Evolutionary conservation across 495 filamentous ascomycete species (phyloP).

Genomic region (Lepidopterella palustris): DNA sequence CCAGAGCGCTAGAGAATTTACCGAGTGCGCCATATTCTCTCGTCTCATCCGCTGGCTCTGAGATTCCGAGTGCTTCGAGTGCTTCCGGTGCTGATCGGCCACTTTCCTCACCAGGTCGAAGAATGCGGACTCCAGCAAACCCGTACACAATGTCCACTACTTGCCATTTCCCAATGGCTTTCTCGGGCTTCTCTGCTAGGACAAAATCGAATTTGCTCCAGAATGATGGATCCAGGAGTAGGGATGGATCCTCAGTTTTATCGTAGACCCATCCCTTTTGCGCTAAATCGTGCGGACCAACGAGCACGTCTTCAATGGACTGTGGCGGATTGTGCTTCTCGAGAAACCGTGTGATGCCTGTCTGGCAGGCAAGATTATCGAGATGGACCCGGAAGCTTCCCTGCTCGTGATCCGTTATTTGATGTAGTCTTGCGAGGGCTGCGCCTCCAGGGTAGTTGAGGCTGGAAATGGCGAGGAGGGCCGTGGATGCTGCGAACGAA

Average conservation of each 20-base stretch:
- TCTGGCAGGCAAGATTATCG: slow-evolving; percentile 87
- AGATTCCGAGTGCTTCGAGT: slow-evolving; percentile 5
- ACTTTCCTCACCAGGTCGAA: slow-evolving; percentile 45
- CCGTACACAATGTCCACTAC: slow-evolving; percentile 60
- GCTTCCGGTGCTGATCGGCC: slow-evolving; percentile 2
- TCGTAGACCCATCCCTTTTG: slow-evolving; percentile 49
- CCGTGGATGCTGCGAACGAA: slow-evolving; percentile 52
- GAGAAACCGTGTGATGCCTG: slow-evolving; percentile 84
- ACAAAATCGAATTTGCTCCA: slow-evolving; percentile 81
- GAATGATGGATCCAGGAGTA: slow-evolving; percentile 57
- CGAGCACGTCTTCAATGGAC: slow-evolving; percentile 24
- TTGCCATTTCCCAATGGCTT: slow-evolving; percentile 63
- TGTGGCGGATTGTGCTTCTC: slow-evolving; percentile 36
- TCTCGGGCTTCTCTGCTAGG: slow-evolving; percentile 59
- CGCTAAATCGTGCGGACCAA: slow-evolving; percentile 13
- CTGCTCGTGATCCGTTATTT: not conserved
- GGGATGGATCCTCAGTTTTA: slow-evolving; percentile 55
- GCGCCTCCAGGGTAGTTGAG: slow-evolving; percentile 39
- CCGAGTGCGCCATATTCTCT: not conserved
- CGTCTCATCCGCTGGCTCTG: not conserved
- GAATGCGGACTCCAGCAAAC: slow-evolving; percentile 61
- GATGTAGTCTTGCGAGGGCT: slow-evolving; percentile 31
- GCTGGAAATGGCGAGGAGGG: slow-evolving; percentile 54
- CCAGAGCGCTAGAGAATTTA: not conserved
- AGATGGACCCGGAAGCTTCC: slow-evolving; percentile 55